A percentile compares a stretch with the other conserved stretches of the same genome.
Conservation (phyloP, 2,329 filamentous ascomycete genomes). For the Paraphaeosphaeria minitans region DNA sequence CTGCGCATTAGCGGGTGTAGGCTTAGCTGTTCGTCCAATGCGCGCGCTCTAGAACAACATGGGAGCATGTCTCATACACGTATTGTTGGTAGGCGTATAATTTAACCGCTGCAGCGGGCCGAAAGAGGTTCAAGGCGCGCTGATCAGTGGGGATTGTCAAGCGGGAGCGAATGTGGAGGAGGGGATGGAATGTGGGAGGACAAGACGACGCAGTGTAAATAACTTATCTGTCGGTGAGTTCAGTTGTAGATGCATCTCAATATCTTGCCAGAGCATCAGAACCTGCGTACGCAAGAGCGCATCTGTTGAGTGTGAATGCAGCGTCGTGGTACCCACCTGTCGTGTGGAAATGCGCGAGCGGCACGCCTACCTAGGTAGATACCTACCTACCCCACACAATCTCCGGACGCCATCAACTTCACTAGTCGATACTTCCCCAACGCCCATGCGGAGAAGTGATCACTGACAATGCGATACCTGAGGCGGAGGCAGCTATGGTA, state of each 20-base stretch:
- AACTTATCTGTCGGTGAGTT: neutral
- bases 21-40: constrained; percentile 12
- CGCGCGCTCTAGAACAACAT: neutral
- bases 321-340: neutral
- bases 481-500: too few species aligned
- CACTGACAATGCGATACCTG: too few species aligned
- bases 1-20: neutral
- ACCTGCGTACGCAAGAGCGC: neutral
- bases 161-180: constrained; percentile 5
- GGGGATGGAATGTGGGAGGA: constrained; percentile 1
- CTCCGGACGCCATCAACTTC: neutral
- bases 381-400: neutral
- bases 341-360: neutral
- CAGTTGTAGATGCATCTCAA: neutral
- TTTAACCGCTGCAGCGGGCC: constrained; percentile 9
- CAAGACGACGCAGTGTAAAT: neutral
- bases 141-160: neutral
- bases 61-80: neutral
- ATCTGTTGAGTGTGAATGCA: neutral
- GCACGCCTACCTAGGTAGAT: too few species aligned
- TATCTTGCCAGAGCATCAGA: neutral
- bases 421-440: neutral
- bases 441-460: too few species aligned
- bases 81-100: constrained; percentile 9
- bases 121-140: neutral